These are phyloP conservation scores for Lanmaoa rubissima DNA, from an alignment of 768 basidiomycete genomes.

Conservation along the genomic window DNA sequence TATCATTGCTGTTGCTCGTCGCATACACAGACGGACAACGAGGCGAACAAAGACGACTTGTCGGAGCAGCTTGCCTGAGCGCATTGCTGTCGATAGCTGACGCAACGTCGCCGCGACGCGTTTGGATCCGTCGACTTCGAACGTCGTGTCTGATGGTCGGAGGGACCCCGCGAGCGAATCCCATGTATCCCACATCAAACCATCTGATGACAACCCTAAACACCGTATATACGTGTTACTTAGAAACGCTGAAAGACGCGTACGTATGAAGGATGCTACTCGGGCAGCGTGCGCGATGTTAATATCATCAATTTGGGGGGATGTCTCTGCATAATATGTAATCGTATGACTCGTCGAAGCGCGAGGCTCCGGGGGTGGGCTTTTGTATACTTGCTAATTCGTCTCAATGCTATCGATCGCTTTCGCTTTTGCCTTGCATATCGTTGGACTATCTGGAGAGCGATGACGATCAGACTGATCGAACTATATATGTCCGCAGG, in stretches of 20 bases:
- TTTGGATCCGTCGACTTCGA: not conserved
- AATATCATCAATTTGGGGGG: not conserved
- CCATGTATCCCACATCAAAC: not conserved
- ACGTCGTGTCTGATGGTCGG: not conserved
- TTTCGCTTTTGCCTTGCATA: not conserved
- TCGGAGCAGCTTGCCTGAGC: not conserved
- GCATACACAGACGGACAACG: not conserved
- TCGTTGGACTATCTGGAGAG: no score
- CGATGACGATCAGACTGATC: no score
- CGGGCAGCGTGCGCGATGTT: not conserved
- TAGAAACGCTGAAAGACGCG: not conserved
- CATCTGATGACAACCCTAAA: not conserved
- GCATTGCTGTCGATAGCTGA: not conserved
- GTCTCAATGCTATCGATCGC: not conserved
- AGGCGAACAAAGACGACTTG: slow-evolving; percentile 1
- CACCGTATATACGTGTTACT: not conserved
- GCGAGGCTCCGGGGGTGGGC: not conserved
- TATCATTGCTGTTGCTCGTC: not conserved
- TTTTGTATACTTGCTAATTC: not conserved
- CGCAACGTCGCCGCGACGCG: not conserved
- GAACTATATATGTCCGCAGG: no score
- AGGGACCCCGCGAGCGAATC: no score
- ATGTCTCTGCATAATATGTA: not conserved
- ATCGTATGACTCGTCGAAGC: not conserved
- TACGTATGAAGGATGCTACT: not conserved